phyloP scores from a whole-genome alignment of 768 basidiomycete species.

The Holtermannia corniformis region DNA sequence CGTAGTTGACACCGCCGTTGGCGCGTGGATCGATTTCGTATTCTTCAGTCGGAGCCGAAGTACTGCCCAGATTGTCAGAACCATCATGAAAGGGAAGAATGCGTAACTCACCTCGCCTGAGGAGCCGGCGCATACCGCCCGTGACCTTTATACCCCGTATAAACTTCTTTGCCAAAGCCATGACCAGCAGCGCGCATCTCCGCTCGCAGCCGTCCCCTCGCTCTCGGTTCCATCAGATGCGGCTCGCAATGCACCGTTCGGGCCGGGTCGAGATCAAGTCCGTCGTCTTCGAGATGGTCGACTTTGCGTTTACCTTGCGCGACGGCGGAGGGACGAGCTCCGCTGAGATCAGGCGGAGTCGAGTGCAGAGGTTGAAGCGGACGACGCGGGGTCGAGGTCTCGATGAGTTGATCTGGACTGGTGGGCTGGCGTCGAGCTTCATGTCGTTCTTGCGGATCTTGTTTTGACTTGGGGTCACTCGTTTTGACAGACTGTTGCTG shows the following conservation, averaged over 20 bases:
- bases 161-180: background rate
- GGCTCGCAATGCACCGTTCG: background rate
- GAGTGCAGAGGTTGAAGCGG: conserved; percentile 47
- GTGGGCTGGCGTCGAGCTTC: too few relatives aligned
- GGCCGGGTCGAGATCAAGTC: too few relatives aligned
- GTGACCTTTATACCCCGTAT: background rate
- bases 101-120: background rate
- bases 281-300: conserved; percentile 18
- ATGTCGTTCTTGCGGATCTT: too few relatives aligned
- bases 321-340: conserved; percentile 45
- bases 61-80: background rate
- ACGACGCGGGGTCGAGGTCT: conserved; percentile 47
- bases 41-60: background rate
- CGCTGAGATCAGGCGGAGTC: conserved; percentile 53
- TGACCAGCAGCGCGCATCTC: too few relatives aligned
- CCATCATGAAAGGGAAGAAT: background rate
- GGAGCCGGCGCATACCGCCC: background rate
- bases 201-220: background rate
- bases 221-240: background rate
- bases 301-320: conserved; percentile 26
- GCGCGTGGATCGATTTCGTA: background rate
- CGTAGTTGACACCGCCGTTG: background rate
- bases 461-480: too few relatives aligned
- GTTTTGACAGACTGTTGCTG: too few relatives aligned
- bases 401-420: too few relatives aligned